These are phyloP conservation scores for Elongisporangium anandrum DNA, from an alignment of 352 stramenopile genomes.

Conservation along the genomic window DNA sequence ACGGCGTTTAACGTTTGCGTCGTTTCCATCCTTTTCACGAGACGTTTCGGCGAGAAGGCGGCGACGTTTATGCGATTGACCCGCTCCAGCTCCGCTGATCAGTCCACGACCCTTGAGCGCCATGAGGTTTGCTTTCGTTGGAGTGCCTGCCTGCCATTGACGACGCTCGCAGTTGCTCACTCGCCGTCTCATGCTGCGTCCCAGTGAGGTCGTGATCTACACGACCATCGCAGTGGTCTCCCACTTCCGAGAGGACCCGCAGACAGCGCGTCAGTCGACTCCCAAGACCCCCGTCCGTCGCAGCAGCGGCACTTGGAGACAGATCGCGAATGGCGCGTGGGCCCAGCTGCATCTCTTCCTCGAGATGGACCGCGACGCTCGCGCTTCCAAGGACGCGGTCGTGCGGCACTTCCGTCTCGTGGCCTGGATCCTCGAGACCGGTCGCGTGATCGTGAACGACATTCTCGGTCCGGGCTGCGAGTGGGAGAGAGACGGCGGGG, in stretches of 20 bases:
- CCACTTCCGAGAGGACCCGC: slow-evolving; percentile 6
- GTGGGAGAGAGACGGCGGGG: slow-evolving; percentile 31
- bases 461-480: slow-evolving; percentile 27
- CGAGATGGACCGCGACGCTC: slow-evolving; percentile 27
- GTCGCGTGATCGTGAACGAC: slow-evolving; percentile 51
- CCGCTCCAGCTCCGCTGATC: background rate
- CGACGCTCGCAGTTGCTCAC: background rate
- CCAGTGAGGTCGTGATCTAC: slow-evolving; percentile 20
- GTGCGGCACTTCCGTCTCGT: slow-evolving; percentile 46
- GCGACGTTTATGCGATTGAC: background rate
- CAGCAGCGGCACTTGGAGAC: slow-evolving; percentile 17
- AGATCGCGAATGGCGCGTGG: slow-evolving; percentile 37
- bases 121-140: background rate
- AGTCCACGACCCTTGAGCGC: background rate
- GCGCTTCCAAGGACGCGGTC: slow-evolving; percentile 9
- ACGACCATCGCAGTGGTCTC: slow-evolving; percentile 17
- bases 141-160: background rate
- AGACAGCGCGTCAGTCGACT: background rate
- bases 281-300: background rate
- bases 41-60: background rate
- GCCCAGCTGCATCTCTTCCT: slow-evolving; percentile 52
- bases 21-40: background rate
- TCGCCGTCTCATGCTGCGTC: background rate
- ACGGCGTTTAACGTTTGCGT: background rate
- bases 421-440: slow-evolving; percentile 52